phyloP scores from a whole-genome alignment of 2,329 filamentous ascomycete species.

The Cladosporium sp. region DNA sequence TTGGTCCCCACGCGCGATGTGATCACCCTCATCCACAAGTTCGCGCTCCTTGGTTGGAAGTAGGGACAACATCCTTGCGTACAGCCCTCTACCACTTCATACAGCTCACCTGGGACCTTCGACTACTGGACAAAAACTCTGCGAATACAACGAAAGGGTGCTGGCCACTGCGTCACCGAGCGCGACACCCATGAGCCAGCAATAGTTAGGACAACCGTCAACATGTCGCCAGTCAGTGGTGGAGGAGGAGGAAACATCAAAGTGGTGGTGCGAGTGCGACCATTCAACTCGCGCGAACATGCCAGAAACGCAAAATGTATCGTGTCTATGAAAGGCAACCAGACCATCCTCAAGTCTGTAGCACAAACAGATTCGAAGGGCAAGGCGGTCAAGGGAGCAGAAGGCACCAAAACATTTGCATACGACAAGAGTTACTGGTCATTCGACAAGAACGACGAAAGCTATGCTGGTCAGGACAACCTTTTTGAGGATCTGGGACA shows the following conservation, averaged over 20 bases:
- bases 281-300: constrained; percentile 85
- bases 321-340: constrained; percentile 90
- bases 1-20: neutral
- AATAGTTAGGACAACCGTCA: constrained; percentile 22
- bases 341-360: constrained; percentile 75
- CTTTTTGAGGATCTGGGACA: constrained; percentile 85
- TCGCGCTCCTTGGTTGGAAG: neutral
- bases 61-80: neutral
- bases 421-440: constrained; percentile 99
- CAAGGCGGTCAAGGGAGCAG: constrained; percentile 67
- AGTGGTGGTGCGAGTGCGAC: constrained; percentile 95
- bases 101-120: neutral
- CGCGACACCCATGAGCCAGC: constrained; percentile 23
- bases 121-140: neutral
- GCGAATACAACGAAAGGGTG: neutral
- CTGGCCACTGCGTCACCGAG: neutral
- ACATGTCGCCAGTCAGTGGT: constrained; percentile 23
- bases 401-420: constrained; percentile 80
- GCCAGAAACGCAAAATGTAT: constrained; percentile 94
- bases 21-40: neutral
- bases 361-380: constrained; percentile 63
- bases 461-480: constrained; percentile 88
- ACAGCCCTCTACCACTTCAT: neutral
- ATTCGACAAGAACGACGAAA: constrained; percentile 76
- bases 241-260: constrained; percentile 95